Base-by-base conservation (phyloP, 495 filamentous ascomycete species). In the Aspergillus sclerotioniger region DNA sequence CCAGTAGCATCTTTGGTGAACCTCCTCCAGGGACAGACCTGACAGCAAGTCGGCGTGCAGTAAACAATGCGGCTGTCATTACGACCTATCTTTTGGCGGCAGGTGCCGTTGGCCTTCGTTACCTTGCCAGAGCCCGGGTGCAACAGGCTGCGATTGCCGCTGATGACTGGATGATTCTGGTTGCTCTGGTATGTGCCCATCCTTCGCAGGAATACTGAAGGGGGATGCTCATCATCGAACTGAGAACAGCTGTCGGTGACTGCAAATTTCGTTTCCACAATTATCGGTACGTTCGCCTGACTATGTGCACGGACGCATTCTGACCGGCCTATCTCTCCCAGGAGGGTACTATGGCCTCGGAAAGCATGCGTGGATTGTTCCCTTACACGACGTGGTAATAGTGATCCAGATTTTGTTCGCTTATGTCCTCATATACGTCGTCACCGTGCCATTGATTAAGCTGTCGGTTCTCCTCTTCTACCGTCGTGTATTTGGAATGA, bases 381-480 rank as follows among this genome's bases (percentile, higher is more conserved):
- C 44, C 0, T 29, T 47, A 9, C 16, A 60, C n/a, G 57, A 61
- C 47, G 58, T 64, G 28, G 15, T 60, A 0, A 58, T 25, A 21
- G 44, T 48, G 46, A 57, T 37, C 17, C 25, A 51, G 55, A 51
- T 56, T 2, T 46, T 62, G 8, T 62, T 62, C 13, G 53, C 53
- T 17, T 62, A 65, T 32, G 49, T 65, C 16, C 10, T 65, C 16
- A 17, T 57, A 25, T 62, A 62, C 20, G 44, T 51, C 0, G 49
- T 44, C 0, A 65, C 59, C 1, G 56, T 62, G 12, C 59, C 62
- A 5, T 46, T 65, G 37, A 51, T 65, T 53, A 66, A 66, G 54
- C 33, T 66, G 12, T 66, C 64, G 12, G 58, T 66, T 3, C 53
- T 66, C 0, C 51, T 61, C 20, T 48, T 66, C 20, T 63, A 63